Conservation (phyloP, 2,329 filamentous ascomycete genomes). For the Penicillium sp. region DNA sequence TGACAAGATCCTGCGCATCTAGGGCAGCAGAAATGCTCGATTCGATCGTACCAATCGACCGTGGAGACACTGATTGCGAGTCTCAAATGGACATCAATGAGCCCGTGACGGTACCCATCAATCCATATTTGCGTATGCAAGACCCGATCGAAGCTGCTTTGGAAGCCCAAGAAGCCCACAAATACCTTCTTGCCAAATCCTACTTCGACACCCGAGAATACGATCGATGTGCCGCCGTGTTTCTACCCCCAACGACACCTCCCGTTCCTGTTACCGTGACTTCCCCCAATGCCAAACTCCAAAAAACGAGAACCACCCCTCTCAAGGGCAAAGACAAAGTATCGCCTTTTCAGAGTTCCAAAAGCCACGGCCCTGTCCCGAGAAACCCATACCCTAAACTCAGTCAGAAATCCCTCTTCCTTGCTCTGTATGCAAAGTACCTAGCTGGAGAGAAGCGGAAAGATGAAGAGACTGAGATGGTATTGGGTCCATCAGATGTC, state of each 20-base stretch:
- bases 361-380: conserved; percentile 31
- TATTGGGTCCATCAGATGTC: conserved; percentile 88
- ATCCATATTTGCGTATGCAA: conserved; percentile 56
- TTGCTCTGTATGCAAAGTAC: conserved; percentile 89
- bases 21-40: conserved; percentile 95
- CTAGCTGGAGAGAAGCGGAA: conserved; percentile 94
- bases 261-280: conserved; percentile 60
- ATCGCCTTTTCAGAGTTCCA: conserved; percentile 41
- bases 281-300: conserved; percentile 43
- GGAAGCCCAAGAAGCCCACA: conserved; percentile 77
- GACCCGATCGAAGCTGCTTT: conserved; percentile 74
- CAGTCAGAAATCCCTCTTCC: conserved; percentile 89
- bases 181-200: conserved; percentile 87
- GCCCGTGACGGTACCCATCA: conserved; percentile 55
- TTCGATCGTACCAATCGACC: conserved; percentile 65
- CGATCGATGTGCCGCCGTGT: conserved; percentile 88
- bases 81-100: conserved; percentile 61
- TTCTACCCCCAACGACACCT: conserved; percentile 79
- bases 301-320: conserved; percentile 44
- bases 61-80: conserved; percentile 64
- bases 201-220: conserved; percentile 95
- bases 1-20: conserved; percentile 23
- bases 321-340: conserved; percentile 66
- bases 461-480: conserved; percentile 96
- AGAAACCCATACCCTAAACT: conserved; percentile 55